These are phyloP conservation scores for Teratosphaeria nubilosa DNA, from an alignment of 2,329 filamentous ascomycete genomes.

Conservation along the genomic window DNA sequence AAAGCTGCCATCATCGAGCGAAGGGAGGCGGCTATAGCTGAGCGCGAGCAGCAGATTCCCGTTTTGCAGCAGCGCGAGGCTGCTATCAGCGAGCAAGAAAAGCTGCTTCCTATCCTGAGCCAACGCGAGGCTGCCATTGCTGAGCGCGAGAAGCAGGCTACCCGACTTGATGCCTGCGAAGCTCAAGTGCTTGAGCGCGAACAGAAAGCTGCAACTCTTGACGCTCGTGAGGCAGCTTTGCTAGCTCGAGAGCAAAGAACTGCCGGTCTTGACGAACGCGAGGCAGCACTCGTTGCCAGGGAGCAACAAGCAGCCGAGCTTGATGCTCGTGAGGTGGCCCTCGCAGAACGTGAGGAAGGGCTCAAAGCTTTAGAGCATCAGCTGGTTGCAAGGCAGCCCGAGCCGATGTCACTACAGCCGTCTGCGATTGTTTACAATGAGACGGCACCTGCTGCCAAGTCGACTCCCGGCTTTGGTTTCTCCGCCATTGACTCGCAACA, in stretches of 20 bases:
- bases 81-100: not conserved
- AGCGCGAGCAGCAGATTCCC: not conserved
- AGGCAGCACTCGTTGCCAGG: not conserved
- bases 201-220: not conserved
- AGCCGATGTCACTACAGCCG: slow-evolving; percentile 6
- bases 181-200: not conserved
- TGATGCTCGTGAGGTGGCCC: not conserved
- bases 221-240: not conserved
- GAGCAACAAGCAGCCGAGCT: not conserved
- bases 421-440: slow-evolving; percentile 32
- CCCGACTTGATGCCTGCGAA: not conserved
- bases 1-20: not conserved
- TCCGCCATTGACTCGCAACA: slow-evolving; percentile 23
- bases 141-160: not conserved
- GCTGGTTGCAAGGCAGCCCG: not conserved
- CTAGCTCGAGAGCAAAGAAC: not conserved
- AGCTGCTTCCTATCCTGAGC: not conserved
- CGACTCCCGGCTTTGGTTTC: slow-evolving; percentile 13
- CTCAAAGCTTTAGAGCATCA: not conserved
- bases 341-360: not conserved
- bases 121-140: not conserved
- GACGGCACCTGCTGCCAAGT: slow-evolving; percentile 22
- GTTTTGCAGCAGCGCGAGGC: not conserved
- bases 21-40: not conserved
- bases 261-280: not conserved